Conservation (phyloP, 2,329 filamentous ascomycete genomes). For the Fusarium avenaceum region DNA sequence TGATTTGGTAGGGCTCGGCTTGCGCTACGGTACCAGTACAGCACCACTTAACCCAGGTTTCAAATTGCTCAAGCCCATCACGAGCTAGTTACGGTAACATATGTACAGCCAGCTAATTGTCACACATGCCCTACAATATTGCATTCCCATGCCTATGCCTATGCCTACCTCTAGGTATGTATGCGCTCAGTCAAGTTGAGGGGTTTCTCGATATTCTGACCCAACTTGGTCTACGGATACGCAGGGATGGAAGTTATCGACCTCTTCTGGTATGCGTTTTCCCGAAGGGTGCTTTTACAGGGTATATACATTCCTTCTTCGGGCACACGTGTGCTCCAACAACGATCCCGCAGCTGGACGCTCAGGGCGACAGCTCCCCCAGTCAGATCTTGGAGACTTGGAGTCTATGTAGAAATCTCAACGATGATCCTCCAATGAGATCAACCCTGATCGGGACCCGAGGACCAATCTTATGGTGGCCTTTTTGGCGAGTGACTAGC, state of each 20-base stretch:
- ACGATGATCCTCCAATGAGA: conserved; percentile 25
- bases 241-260: conserved; percentile 8
- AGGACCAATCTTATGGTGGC: conserved; percentile 14
- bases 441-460: conserved; percentile 12
- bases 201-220: background rate
- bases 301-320: conserved; percentile 10
- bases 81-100: conserved; percentile 5
- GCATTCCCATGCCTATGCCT: background rate
- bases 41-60: conserved; percentile 14
- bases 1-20: conserved; percentile 12
- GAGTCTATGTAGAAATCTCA: conserved; percentile 1
- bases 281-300: conserved; percentile 17
- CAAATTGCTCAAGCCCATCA: conserved; percentile 12
- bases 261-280: conserved; percentile 15
- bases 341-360: background rate
- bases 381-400: background rate
- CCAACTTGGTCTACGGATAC: background rate
- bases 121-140: conserved; percentile 5
- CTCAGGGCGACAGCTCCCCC: background rate
- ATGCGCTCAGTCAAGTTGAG: background rate
- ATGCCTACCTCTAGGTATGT: background rate
- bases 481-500: conserved; percentile 3
- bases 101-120: conserved; percentile 6
- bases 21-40: background rate
- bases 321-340: background rate